Percentiles rank a stretch among this genome's conserved stretches.
Evolutionary conservation across 257 asterid genomes (phyloP).

Genomic region (Solanum sejunctum): DNA sequence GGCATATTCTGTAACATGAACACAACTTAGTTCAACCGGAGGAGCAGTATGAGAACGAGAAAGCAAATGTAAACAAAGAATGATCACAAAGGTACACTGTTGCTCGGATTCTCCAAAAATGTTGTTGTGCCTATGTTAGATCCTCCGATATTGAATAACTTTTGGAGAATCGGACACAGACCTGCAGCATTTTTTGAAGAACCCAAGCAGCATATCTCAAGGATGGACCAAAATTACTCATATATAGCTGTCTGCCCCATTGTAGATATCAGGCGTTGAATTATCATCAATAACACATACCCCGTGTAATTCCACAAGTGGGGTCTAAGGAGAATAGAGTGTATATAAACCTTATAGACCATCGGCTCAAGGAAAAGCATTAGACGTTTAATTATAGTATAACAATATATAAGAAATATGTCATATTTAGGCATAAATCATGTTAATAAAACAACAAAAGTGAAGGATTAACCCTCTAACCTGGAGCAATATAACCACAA

Average conservation of each 20-base stretch:
- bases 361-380: no score
- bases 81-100: not conserved
- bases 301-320: not conserved
- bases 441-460: not conserved
- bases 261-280: not conserved
- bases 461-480: slow-evolving; percentile 14
- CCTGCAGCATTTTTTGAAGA: not conserved
- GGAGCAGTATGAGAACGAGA: not conserved
- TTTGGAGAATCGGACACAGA: not conserved
- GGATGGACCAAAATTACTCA: not conserved
- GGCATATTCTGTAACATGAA: slow-evolving; percentile 52
- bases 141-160: not conserved
- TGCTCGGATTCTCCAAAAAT: not conserved
- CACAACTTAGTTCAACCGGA: not conserved
- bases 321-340: not conserved
- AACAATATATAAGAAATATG: not conserved
- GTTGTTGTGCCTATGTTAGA: not conserved
- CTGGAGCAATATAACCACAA: slow-evolving; percentile 97
- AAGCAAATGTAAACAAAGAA: not conserved
- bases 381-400: not conserved
- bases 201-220: no score
- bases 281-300: not conserved
- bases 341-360: not conserved
- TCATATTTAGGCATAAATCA: not conserved
- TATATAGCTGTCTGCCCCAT: not conserved